Evolutionary conservation across 2,329 filamentous ascomycete species (phyloP), one percentile per base, ranked within the genome.

Genomic region (Penicillium sp.): DNA sequence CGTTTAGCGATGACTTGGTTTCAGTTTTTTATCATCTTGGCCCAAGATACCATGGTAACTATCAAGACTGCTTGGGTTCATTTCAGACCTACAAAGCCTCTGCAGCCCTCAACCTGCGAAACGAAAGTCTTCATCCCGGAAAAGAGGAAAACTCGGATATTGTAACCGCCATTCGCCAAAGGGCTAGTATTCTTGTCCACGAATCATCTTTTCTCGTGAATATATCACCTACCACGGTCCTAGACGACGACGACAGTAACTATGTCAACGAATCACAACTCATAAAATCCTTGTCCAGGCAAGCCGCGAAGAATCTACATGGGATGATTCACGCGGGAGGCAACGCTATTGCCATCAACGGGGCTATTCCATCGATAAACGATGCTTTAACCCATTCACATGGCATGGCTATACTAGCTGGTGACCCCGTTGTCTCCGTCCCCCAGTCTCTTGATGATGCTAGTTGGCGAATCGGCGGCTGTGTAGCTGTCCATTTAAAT

Each of bases 51-150:
- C 87, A 91, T 67, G 94, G 94, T 16, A 99, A 99, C 68, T 96
- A 96, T 64, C 94, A 99, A 73, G 94, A 99, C 68, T 94, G 91
- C 64, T 81, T 99, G 14, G 94, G 95, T 5, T 93, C 91, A 1
- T 96, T 99, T 66, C 91, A 97, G 68, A 99, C 95, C 0, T 99
- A 99, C 68, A 86, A 89, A 65, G 93, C 94, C 6, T 97, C 94
- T 1, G 93, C 94, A 7, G 87, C 90, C 54, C 77, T 99, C 40
- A 94, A 95, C 58, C 81, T 97, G 53, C 88, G 93, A 47, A 97
- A 97, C 65, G 94, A 99, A 68, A 84, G 91, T 52, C 81, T 96
- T 38, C 90, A 96, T 71, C 88, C 90, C 1, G 92, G 91, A 12
- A 95, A 91, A 67, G 91, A 96, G 62, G 91, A 96, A 60, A 86